Evolutionary conservation across 2,329 filamentous ascomycete genomes (phyloP), one percentile per base, ranked within the genome.

Genomic region (Diaporthe destruens): DNA sequence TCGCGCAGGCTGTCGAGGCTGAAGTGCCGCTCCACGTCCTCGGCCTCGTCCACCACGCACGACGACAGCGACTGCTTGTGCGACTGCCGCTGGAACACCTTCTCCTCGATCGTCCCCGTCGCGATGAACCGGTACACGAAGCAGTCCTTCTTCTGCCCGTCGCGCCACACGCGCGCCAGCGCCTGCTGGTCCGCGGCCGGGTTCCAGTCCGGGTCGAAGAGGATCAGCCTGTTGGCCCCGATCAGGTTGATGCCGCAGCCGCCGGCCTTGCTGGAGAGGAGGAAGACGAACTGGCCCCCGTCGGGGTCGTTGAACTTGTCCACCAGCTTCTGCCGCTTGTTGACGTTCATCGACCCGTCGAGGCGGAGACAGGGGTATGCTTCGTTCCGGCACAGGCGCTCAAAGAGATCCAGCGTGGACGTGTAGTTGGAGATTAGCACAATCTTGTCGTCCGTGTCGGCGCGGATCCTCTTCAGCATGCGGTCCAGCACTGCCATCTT

Each of bases 61-160:
- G 94, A 97, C 0, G 96, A 98, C 1, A 99, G 86, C 9, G 94
- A 97, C 83, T 99, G 96, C 83, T 99, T 99, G 86, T 99, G 97
- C 0, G 94, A 97, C 80, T 99, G 96, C 12, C 97, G 92, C 82
- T 99, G 96, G 85, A 99, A 99, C 77, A 99, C 98, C 85, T 99
- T 99, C 83, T 99, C 96, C 80, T 99, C 96, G 74, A 99, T 99
- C 0, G 95, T 98, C 5, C 96, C 96, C 0, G 97, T 98, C 0
- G 95, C 94, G 78, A 99, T 99, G 84, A 99, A 99, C n/a, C 96
- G 93, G 82, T 99, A 99, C 20, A 99, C 96, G 78, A 99, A 99
- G 80, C 96, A 99, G 79, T 99, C 96, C 80, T 99, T 99, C 87
- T 97, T 98, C 82, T 99, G 96, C 0, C 96, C 96, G 78, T 99